Evolutionary conservation across 2,329 filamentous ascomycete genomes (phyloP), one percentile per base, ranked within the genome.

Genomic region (Verticillium isaacii): DNA sequence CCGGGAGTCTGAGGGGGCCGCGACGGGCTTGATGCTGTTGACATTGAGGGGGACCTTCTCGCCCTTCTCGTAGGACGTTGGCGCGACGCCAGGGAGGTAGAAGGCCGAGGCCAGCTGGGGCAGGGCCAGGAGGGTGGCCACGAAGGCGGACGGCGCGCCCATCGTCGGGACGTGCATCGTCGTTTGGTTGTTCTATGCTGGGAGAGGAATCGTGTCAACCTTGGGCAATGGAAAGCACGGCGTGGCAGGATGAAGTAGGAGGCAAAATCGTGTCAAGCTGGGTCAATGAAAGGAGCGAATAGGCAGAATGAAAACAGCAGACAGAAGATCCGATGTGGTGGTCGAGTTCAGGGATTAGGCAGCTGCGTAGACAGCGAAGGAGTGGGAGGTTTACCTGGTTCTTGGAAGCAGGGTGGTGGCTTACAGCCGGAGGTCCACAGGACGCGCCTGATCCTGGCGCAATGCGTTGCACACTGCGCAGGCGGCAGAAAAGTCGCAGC

Each of bases 21-120:
- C 88, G 56, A 93, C 87, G 4, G 95, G 94, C 52, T 92, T 95
- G 70, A 99, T 89, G 73, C 89, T 89, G 79, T 99, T 99, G 75
- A 99, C 95, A 71, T 91, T 89, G 57, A 99, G 85, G 29, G 93
- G 92, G 29, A 99, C 95, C 32, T 79, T 79, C 69, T 95, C 91
- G 72, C 88, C 90, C 59, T 81, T 79, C 70, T 91, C 87, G 81
- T 99, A 99, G 61, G 94, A 94, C 54, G 92, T 96, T 25, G 95
- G 95, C 67, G 94, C 93, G 69, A 97, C 93, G 68, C 95, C 95
- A 41, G 94, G 95, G 50, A 99, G 90, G 79, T 99, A 99, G 80
- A 98, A 99, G 61, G 92, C 92, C 2, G 87, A 82, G 15, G 82
- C 77, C 39, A 87, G 73, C 64, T 84, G 80, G 29, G 86, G 83